Conservation (phyloP, 352 stramenopile species). For the Phytophthora pini region DNA sequence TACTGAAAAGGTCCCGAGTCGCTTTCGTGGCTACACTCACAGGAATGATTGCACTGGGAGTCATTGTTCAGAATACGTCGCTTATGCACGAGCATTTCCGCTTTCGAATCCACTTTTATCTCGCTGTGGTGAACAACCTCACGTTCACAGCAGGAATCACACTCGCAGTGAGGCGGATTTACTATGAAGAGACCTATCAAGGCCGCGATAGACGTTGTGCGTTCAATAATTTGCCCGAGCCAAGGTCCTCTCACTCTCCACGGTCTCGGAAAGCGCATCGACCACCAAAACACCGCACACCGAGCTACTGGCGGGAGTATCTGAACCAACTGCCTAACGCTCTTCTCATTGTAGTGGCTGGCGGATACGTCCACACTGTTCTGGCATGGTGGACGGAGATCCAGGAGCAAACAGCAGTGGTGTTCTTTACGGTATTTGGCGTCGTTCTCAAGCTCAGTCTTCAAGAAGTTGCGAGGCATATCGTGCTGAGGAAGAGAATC, state of each 20-base stretch:
- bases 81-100: slow-evolving; percentile 17
- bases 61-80: slow-evolving; percentile 23
- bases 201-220: slow-evolving; percentile 18
- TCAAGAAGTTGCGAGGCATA: slow-evolving; percentile 36
- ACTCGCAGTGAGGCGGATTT: slow-evolving; percentile 14
- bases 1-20: slow-evolving; percentile 9
- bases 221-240: slow-evolving; percentile 1
- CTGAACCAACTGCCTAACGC: slow-evolving; percentile 14
- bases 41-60: slow-evolving; percentile 10
- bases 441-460: slow-evolving; percentile 41
- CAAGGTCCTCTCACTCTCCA: background rate
- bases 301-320: slow-evolving; percentile 11
- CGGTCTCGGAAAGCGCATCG: background rate
- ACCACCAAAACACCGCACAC: slow-evolving; percentile 6
- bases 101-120: slow-evolving; percentile 41
- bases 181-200: slow-evolving; percentile 30
- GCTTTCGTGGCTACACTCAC: slow-evolving; percentile 7
- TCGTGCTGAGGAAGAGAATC: slow-evolving; percentile 36
- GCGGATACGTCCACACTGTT: slow-evolving; percentile 34
- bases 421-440: slow-evolving; percentile 29
- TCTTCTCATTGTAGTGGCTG: slow-evolving; percentile 14
- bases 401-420: slow-evolving; percentile 11
- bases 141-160: slow-evolving; percentile 25
- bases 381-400: slow-evolving; percentile 15
- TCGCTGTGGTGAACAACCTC: slow-evolving; percentile 26